These are phyloP conservation scores for Aspergillus oerlinghausenensis DNA, from an alignment of 2,329 filamentous ascomycete genomes.

Conservation along the genomic window DNA sequence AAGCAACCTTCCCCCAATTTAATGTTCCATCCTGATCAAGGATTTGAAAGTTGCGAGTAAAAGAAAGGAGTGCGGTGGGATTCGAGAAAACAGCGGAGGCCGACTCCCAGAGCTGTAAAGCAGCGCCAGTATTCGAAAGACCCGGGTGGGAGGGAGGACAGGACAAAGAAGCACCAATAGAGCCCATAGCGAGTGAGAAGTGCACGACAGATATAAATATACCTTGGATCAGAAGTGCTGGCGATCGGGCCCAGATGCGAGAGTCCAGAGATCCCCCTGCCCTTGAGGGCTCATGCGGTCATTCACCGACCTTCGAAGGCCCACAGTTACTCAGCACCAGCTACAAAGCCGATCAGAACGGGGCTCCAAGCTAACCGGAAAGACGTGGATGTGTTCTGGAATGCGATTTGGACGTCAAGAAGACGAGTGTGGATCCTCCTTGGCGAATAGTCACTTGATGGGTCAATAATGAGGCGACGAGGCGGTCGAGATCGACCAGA, in stretches of 20 bases:
- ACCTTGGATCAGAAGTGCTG: slow-evolving; percentile 10
- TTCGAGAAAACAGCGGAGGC: slow-evolving; percentile 16
- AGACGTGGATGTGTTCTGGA: slow-evolving; percentile 18
- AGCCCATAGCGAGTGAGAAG: slow-evolving; percentile 11
- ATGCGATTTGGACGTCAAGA: slow-evolving; percentile 17
- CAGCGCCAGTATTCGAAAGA: slow-evolving; percentile 3
- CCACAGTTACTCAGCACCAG: slow-evolving; percentile 4
- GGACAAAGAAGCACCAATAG: slow-evolving; percentile 6
- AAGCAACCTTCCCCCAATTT: slow-evolving; percentile 26
- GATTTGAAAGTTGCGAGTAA: slow-evolving; percentile 16
- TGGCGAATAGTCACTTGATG: slow-evolving; percentile 11
- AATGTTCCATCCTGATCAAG: slow-evolving; percentile 25
- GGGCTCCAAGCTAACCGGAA: slow-evolving; percentile 8
- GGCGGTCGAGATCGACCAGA: slow-evolving; percentile 9
- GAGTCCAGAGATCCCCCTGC: slow-evolving; percentile 4
- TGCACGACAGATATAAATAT: slow-evolving; percentile 1
- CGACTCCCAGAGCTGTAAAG: slow-evolving; percentile 19
- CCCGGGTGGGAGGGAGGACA: slow-evolving; percentile 5
- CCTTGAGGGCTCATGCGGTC: slow-evolving; percentile 6
- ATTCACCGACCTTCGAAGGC: slow-evolving; percentile 6
- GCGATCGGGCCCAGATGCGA: slow-evolving; percentile 6
- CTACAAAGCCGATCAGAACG: not conserved
- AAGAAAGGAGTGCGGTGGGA: slow-evolving; percentile 12
- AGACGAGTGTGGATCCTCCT: slow-evolving; percentile 17
- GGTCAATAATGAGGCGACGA: slow-evolving; percentile 18